Base-by-base conservation (phyloP, 441 rosid genomes). In the Dalechampia spathulata region DNA sequence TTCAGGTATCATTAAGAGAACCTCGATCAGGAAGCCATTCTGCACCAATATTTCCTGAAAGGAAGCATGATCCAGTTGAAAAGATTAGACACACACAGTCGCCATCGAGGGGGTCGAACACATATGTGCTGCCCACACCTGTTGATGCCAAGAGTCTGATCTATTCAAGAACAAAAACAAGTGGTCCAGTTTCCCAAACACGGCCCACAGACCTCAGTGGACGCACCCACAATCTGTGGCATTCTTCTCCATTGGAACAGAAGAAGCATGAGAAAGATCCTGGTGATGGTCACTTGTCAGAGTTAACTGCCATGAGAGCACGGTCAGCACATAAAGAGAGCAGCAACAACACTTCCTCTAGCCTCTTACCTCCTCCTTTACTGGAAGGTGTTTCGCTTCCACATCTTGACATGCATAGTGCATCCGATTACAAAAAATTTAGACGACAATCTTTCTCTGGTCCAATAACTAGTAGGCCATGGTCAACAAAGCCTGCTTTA, bases 231-330 rank as follows among this genome's bases (percentile, higher is more conserved):
- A 84, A 78, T 71, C 43, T 78, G 57, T 81, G 78, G 71, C 78
- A 86, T 68, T 90, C 99, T 55, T 90, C 97, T 43, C 94, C 97
- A 0, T 65, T 84, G 72, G 99, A 90, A 63, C 96, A 84, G 58
- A 80, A 79, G 54, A 86, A 75, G 72, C 81, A 65, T 6, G 85
- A 72, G 11, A 74, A 65, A 71, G 87, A 66, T 61, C 54, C 61
- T 14, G 55, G 58, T 57, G 87, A 76, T 15, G 44, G 60, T 57
- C 69, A 55, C 20, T 27, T 63, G 47, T 43, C 73, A 43, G 79
- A 72, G 48, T 49, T 57, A 23, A n/a, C n/a, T n/a, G n/a, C n/a
- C n/a, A n/a, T n/a, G n/a, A 77, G 63, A 71, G 57, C 57, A 47
- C 64, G 49, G 36, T 36, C 67, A 13, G 71, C 59, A 49, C 68